Evolutionary conservation across 202 grass and related monocot genomes (phyloP), one percentile per base, ranked within the genome.

Genomic region (Elaeis oleifera): DNA sequence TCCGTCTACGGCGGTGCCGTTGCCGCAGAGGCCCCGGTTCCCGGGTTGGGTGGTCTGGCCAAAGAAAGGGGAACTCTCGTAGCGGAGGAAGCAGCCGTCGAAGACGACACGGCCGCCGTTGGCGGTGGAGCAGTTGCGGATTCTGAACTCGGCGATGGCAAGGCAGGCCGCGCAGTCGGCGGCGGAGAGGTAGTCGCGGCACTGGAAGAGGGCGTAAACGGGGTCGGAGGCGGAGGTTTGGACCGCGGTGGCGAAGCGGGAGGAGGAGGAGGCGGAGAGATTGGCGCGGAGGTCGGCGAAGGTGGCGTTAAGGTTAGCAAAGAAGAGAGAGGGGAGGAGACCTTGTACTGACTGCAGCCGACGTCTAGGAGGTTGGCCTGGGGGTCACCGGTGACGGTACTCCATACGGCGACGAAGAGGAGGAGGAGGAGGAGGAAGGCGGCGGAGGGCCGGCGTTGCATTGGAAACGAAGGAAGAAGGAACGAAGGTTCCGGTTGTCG

Each of bases 301-400:
- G 27, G 81, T 84, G 3, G 64, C 25, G 62, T 89, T 85, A 61
- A 89, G 81, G 48, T 85, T 74, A 17, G 67, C 28, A 5, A 79
- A 11, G 76, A 95, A 95, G 73, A 69, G 64, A 19, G 36, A n/a
- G 72, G n/a, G 20, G 82, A 67, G 49, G 79, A 78, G 49, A 78
- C 79, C 58, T 89, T 95, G 66, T 85, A 81, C 69, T 73, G 73
- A 70, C 89, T 89, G 70, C 81, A 95, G 17, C 79, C 89, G 14
- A 23, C 51, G 61, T 76, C 59, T 57, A 95, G 85, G 69, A 79
- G 54, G 50, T 60, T 83, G 58, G 71, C 56, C 80, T 85, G 81
- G 48, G 89, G 76, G 55, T 95, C 82, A 24, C 54, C 27, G 52
- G 67, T 51, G 63, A 50, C 3, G 36, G 36, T 44, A 54, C 29